Conservation (phyloP, 1,139 yeast species). For the Kodamaea fungicola region DNA sequence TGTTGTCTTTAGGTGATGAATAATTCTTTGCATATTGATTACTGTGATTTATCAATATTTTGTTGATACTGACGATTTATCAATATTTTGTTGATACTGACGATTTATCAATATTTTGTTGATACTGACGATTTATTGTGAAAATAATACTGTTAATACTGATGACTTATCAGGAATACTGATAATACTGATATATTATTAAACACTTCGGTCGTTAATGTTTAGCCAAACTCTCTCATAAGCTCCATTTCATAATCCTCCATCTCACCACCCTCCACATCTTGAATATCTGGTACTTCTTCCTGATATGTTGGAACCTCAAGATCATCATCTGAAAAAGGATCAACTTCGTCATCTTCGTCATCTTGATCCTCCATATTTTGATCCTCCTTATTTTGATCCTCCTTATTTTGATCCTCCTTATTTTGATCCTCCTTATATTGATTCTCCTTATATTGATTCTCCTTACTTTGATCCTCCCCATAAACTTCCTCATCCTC, state of each 20-base stretch:
- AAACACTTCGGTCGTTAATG: no score
- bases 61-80: no score
- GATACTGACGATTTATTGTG: no score
- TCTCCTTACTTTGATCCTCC: not conserved
- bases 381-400: not conserved
- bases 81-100: no score
- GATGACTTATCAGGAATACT: not conserved
- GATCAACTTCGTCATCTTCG: constrained; percentile 15
- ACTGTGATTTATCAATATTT: no score
- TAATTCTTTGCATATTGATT: no score
- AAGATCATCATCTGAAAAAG: constrained; percentile 11
- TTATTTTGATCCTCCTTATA: not conserved
- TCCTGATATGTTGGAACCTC: constrained; percentile 10
- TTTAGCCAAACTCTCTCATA: constrained; percentile 36
- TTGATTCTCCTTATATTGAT: not conserved
- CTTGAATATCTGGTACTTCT: constrained; percentile 7
- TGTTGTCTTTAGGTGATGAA: no score
- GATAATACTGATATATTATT: no score
- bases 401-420: not conserved
- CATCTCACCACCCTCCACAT: constrained; percentile 29
- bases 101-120: no score
- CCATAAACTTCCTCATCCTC: constrained; percentile 19
- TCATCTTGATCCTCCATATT: not conserved
- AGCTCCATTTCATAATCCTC: constrained; percentile 32
- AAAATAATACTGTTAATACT: no score